Evolutionary conservation across 805 yeast species (phyloP), one percentile per base, ranked within the genome.

Genomic region (Wickerhamiella azymoides): DNA sequence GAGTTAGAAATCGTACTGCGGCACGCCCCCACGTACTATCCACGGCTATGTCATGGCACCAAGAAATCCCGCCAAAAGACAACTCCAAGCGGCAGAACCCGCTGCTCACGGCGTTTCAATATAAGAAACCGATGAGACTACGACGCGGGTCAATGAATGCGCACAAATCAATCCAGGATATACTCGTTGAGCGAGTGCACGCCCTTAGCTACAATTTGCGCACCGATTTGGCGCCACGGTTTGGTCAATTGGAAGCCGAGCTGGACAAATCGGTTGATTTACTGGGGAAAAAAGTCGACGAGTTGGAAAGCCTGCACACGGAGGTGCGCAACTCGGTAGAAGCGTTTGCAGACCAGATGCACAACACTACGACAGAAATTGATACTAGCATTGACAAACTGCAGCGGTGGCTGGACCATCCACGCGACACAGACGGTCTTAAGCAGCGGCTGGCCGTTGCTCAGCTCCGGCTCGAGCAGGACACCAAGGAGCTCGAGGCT

Each of bases 101-200:
- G 11, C 38, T 43, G 35, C 41, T 47, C 30, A 44, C 49, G 10
- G 49, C 46, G 17, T 47, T 47, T 17, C 40, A 35, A 21, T 47
- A 43, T 30, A 39, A 47, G 24, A 43, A 37, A 30, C 39, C 49
- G 13, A 50, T 55, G 46, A 4, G 60, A 63, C 33, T 57, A 63
- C 70, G 47, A 71, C 72, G 44, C 17, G 35, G 40, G 19, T 24
- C 40, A 5, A 71, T 43, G 65, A 70, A 8, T 57, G 74, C n/a
- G 14, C 19, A 19, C 13, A 14, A 35, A 16, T 32, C 36, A 2
- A 10, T 30, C 13, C 36, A 40, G 28, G 33, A 30, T 30, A 69
- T 71, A 49, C 72, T 71, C 0, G 62, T 80, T 8, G 79, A 84
- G 83, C 65, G 65, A 5, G 63, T 73, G 50, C 81, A 79, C 52